Conservation (phyloP, 31 red algal species). For the Odonthalia washingtoniensis region DNA sequence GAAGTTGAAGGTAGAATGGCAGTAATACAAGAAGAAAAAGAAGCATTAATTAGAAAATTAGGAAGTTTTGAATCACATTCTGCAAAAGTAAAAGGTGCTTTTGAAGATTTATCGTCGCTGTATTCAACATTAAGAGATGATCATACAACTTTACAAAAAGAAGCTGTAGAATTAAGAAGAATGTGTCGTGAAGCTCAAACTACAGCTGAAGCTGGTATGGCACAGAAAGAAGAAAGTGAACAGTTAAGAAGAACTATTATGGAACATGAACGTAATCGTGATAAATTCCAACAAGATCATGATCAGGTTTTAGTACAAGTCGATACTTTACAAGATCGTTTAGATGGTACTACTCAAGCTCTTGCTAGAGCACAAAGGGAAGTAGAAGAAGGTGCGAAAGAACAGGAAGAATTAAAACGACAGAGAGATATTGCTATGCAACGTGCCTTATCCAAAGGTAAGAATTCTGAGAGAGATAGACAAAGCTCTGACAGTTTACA, state of each 20-base stretch:
- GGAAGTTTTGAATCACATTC: slow-evolving; percentile 42
- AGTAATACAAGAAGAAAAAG: slow-evolving; percentile 45
- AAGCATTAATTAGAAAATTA: slow-evolving; percentile 15
- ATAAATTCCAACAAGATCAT: slow-evolving; percentile 46
- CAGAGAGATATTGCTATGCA: slow-evolving; percentile 66
- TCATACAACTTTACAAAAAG: slow-evolving; percentile 10
- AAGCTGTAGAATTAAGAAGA: not conserved
- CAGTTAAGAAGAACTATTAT: not conserved
- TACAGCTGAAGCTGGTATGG: slow-evolving; percentile 2
- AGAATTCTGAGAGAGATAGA: slow-evolving; percentile 28
- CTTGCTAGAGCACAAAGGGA: slow-evolving; percentile 48
- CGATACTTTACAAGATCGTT: slow-evolving; percentile 37
- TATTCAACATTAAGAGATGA: slow-evolving; percentile 56
- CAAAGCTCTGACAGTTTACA: not conserved
- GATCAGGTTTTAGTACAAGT: slow-evolving; percentile 45
- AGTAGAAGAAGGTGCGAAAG: slow-evolving; percentile 18
- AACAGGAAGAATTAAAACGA: slow-evolving; percentile 43
- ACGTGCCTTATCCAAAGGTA: slow-evolving; percentile 46
- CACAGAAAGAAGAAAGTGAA: slow-evolving; percentile 13
- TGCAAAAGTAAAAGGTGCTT: slow-evolving; percentile 55
- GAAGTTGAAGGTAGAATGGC: slow-evolving; percentile 48
- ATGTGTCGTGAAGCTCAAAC: not conserved
- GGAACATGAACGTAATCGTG: not conserved
- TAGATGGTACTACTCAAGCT: slow-evolving; percentile 33
- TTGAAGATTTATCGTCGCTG: slow-evolving; percentile 41